Percentiles rank a stretch among this genome's conserved stretches.
These are phyloP conservation scores for Penicillium sp. DNA, from an alignment of 2,329 filamentous ascomycete genomes.

Conservation along the genomic window DNA sequence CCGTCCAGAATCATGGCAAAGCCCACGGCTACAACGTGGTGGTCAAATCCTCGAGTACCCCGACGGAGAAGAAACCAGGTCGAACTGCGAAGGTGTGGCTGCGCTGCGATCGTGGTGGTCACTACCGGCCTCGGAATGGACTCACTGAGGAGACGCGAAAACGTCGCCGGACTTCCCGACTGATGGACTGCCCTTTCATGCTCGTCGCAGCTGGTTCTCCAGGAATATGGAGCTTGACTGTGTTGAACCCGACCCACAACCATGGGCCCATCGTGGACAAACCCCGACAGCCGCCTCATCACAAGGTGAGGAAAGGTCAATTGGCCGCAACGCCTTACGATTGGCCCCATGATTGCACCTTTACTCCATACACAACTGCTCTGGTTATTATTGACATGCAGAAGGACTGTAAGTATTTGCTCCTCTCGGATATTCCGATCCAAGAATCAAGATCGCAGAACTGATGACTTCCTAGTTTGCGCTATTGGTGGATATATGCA, in stretches of 20 bases:
- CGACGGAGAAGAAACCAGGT: conserved; percentile 48
- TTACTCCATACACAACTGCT: conserved; percentile 49
- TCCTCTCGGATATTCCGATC: not conserved
- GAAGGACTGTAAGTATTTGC: conserved; percentile 44
- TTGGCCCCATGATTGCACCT: conserved; percentile 49
- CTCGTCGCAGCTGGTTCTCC: conserved; percentile 46
- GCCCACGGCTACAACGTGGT: conserved; percentile 48
- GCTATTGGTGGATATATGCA: conserved; percentile 47
- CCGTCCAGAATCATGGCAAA: conserved; percentile 46
- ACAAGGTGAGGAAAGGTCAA: conserved; percentile 48
- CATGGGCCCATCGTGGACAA: conserved; percentile 46
- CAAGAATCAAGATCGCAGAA: not conserved
- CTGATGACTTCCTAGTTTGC: conserved; percentile 39
- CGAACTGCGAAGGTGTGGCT: conserved; percentile 49
- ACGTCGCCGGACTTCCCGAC: conserved; percentile 44
- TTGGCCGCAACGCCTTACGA: conserved; percentile 45
- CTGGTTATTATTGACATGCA: conserved; percentile 53
- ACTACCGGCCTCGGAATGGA: conserved; percentile 48
- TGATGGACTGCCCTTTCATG: conserved; percentile 50
- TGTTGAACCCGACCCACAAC: conserved; percentile 46
- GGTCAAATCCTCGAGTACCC: conserved; percentile 49
- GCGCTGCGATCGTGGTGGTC: conserved; percentile 47
- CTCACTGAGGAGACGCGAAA: conserved; percentile 49
- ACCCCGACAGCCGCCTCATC: conserved; percentile 42
- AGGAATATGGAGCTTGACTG: conserved; percentile 47